Percentiles rank a stretch among this genome's conserved stretches.
Conservation (phyloP, 2,329 filamentous ascomycete genomes). For the Blumeria hordei region DNA sequence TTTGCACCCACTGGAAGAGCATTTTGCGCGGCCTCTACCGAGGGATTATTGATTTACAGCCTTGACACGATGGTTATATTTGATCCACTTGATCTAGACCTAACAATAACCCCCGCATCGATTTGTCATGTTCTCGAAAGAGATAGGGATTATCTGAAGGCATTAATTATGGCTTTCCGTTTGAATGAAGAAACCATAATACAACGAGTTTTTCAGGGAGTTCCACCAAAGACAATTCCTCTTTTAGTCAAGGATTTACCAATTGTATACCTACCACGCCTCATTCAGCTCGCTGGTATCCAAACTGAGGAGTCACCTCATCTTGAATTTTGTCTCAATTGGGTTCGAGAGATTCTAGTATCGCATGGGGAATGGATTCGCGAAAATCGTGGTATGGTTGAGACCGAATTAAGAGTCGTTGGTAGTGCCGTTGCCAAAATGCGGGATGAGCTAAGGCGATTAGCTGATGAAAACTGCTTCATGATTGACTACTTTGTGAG, state of each 20-base stretch:
- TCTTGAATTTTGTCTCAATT: slow-evolving; percentile 80
- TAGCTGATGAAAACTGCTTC: slow-evolving; percentile 76
- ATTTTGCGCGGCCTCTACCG: slow-evolving; percentile 87
- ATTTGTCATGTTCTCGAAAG: slow-evolving; percentile 43
- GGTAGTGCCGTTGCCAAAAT: slow-evolving; percentile 60
- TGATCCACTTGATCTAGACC: slow-evolving; percentile 87
- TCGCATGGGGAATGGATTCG: slow-evolving; percentile 70
- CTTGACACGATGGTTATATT: slow-evolving; percentile 67
- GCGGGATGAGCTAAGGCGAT: slow-evolving; percentile 53
- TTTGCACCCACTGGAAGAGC: slow-evolving; percentile 76
- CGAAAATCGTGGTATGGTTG: slow-evolving; percentile 54
- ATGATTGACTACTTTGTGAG: slow-evolving; percentile 61
- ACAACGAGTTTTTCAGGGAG: slow-evolving; percentile 62
- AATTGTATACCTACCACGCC: slow-evolving; percentile 59
- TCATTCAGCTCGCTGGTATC: slow-evolving; percentile 68
- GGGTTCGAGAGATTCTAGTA: slow-evolving; percentile 66
- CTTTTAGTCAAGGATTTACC: slow-evolving; percentile 63
- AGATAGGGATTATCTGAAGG: slow-evolving; percentile 67
- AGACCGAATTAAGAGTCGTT: slow-evolving; percentile 63
- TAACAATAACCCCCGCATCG: slow-evolving; percentile 73
- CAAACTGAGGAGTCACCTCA: slow-evolving; percentile 80
- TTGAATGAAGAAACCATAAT: slow-evolving; percentile 70
- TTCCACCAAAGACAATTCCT: slow-evolving; percentile 49
- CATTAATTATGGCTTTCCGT: slow-evolving; percentile 89
- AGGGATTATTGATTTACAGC: slow-evolving; percentile 83